These are phyloP conservation scores for Bipolaris sorokiniana DNA, from an alignment of 2,329 filamentous ascomycete species.

Conservation along the genomic window DNA sequence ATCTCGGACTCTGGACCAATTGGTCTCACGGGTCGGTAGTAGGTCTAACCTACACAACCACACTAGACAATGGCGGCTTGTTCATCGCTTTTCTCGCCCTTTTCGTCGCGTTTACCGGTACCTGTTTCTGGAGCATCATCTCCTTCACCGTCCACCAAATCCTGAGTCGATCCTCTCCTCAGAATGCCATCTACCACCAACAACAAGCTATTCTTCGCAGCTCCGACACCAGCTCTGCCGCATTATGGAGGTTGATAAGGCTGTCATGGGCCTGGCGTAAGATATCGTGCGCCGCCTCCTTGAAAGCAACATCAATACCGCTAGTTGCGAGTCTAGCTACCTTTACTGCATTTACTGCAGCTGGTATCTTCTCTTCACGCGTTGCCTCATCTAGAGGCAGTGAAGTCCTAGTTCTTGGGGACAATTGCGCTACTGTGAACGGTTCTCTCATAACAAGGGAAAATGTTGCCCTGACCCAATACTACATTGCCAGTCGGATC, in stretches of 20 bases:
- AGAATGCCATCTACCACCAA: slow-evolving; percentile 42
- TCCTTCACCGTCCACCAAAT: slow-evolving; percentile 36
- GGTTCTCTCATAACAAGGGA: slow-evolving; percentile 11
- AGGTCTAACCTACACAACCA: slow-evolving; percentile 45
- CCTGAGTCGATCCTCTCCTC: slow-evolving; percentile 18
- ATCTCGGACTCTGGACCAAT: slow-evolving; percentile 19
- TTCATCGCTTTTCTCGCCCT: slow-evolving; percentile 44
- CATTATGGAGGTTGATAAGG: slow-evolving; percentile 23
- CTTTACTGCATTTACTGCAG: slow-evolving; percentile 25
- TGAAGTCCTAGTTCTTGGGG: slow-evolving; percentile 39
- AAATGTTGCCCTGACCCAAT: background rate
- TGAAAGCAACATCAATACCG: slow-evolving; percentile 18
- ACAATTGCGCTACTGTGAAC: slow-evolving; percentile 17
- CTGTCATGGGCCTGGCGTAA: slow-evolving; percentile 25
- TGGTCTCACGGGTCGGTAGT: slow-evolving; percentile 32
- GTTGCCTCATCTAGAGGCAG: slow-evolving; percentile 45
- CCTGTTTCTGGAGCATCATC: slow-evolving; percentile 39
- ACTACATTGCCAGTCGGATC: slow-evolving; percentile 11
- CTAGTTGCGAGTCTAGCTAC: slow-evolving; percentile 11
- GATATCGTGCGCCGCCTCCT: slow-evolving; percentile 6
- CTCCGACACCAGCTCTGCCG: slow-evolving; percentile 29
- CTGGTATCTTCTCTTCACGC: slow-evolving; percentile 46
- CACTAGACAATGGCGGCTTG: slow-evolving; percentile 35
- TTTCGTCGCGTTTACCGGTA: slow-evolving; percentile 32
- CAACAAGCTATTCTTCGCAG: slow-evolving; percentile 46